phyloP scores from a whole-genome alignment of 2,329 filamentous ascomycete species.

The Bipolaris zeicola region DNA sequence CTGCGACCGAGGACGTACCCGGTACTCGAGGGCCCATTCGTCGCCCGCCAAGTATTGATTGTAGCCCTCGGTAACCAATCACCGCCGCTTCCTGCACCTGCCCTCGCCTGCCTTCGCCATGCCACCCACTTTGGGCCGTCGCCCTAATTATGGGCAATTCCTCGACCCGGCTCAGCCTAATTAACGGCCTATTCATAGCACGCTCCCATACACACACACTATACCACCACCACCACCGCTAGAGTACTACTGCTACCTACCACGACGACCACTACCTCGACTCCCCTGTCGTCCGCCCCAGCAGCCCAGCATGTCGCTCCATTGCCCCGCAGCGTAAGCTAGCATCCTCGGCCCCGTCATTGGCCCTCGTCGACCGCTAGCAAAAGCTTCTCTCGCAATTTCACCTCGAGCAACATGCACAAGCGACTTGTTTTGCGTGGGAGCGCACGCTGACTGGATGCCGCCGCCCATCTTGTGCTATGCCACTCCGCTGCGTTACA shows the following conservation, averaged over 20 bases:
- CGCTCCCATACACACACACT: not conserved
- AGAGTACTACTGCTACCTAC: too few relatives aligned
- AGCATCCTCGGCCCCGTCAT: slow-evolving; percentile 30
- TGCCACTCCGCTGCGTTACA: slow-evolving; percentile 36
- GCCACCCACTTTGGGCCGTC: not conserved
- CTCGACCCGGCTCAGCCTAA: slow-evolving; percentile 24
- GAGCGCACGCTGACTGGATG: slow-evolving; percentile 38
- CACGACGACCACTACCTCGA: too few relatives aligned
- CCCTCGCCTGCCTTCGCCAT: slow-evolving; percentile 3
- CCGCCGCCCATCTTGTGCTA: slow-evolving; percentile 40
- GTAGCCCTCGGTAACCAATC: slow-evolving; percentile 44
- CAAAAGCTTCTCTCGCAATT: slow-evolving; percentile 48
- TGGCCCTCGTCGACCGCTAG: slow-evolving; percentile 32
- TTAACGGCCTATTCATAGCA: slow-evolving; percentile 44
- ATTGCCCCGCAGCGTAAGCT: slow-evolving; percentile 30
- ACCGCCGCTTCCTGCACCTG: slow-evolving; percentile 8
- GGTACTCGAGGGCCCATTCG: slow-evolving; percentile 41
- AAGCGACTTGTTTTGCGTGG: slow-evolving; percentile 37
- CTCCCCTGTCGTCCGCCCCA: slow-evolving; percentile 17
- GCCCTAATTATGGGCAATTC: slow-evolving; percentile 44
- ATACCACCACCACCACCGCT: not conserved
- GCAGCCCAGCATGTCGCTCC: slow-evolving; percentile 23
- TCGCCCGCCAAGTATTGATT: slow-evolving; percentile 46
- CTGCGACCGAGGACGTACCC: slow-evolving; percentile 29
- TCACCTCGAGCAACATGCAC: slow-evolving; percentile 34